phyloP scores from a whole-genome alignment of 495 filamentous ascomycete species.

The Aspergillus bridgeri region DNA sequence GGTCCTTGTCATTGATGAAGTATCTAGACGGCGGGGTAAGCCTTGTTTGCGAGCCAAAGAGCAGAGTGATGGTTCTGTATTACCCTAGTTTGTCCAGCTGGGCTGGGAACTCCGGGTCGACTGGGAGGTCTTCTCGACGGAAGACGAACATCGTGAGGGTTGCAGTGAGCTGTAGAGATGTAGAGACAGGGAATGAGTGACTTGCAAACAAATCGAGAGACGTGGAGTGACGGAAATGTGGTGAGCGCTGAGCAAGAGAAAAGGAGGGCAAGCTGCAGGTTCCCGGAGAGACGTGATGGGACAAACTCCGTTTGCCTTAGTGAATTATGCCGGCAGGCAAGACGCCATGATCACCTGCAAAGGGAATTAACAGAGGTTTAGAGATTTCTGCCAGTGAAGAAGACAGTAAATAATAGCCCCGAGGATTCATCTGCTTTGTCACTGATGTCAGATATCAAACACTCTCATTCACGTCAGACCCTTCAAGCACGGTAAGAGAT shows the following conservation, averaged over 20 bases:
- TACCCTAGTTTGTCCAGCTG: slow-evolving; percentile 70
- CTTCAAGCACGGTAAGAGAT: not conserved
- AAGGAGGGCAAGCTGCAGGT: slow-evolving; percentile 1
- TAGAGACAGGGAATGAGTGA: slow-evolving; percentile 1
- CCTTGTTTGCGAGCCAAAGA: not conserved
- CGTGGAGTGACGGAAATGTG: not conserved
- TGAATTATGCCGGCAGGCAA: not conserved
- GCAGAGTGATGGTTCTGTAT: slow-evolving; percentile 11
- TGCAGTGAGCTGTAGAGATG: slow-evolving; percentile 3
- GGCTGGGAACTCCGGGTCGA: slow-evolving; percentile 60
- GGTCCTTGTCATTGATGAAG: slow-evolving; percentile 65
- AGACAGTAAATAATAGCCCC: not conserved
- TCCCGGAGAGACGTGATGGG: slow-evolving; percentile 3
- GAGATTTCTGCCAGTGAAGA: not conserved
- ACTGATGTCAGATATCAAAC: not conserved
- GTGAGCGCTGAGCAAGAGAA: not conserved
- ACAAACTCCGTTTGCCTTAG: slow-evolving; percentile 7
- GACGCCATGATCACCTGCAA: not conserved
- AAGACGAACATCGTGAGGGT: slow-evolving; percentile 63
- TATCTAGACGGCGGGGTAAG: slow-evolving; percentile 46
- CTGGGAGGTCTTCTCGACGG: slow-evolving; percentile 59
- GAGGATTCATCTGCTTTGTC: not conserved
- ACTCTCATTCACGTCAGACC: not conserved
- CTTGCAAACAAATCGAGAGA: slow-evolving; percentile 2
- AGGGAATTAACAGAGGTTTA: not conserved